Evolutionary conservation across 345 rosid species (phyloP).

Genomic region (Populus nigra): DNA sequence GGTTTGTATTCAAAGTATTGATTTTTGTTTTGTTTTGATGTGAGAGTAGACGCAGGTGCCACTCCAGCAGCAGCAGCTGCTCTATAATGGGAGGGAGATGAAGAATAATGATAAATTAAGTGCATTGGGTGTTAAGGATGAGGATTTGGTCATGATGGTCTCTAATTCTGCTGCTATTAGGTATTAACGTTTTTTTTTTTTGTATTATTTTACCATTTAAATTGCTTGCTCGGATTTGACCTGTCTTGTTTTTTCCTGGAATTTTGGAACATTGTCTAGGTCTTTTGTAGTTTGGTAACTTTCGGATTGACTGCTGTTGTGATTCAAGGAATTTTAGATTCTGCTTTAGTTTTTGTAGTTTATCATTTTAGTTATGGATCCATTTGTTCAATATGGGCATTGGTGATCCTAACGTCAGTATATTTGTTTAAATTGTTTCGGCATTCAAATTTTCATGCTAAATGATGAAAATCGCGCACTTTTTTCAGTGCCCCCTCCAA

Average conservation of each 20-base stretch:
- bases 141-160: slow-evolving; percentile 94
- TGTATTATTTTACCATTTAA: neutral
- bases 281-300: neutral
- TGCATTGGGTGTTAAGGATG: slow-evolving; percentile 81
- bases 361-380: neutral
- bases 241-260: neutral
- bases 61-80: slow-evolving; percentile 84
- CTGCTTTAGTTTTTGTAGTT: neutral
- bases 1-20: neutral
- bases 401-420: too few relatives aligned
- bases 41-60: slow-evolving; percentile 71
- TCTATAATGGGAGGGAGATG: slow-evolving; percentile 80
- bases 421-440: neutral
- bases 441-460: neutral
- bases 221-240: neutral
- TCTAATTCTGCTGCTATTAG: slow-evolving; percentile 47
- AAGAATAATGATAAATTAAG: slow-evolving; percentile 71
- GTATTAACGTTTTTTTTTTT: slow-evolving; percentile 21
- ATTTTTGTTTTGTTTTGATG: slow-evolving; percentile 1
- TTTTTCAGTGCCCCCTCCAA: slow-evolving; percentile 50
- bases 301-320: neutral
- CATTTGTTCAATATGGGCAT: neutral
- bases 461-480: slow-evolving; percentile 5
- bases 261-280: neutral
- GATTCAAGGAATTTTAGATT: neutral